Base-by-base conservation (phyloP, 2,329 filamentous ascomycete genomes). In the Fusarium austroafricanum region DNA sequence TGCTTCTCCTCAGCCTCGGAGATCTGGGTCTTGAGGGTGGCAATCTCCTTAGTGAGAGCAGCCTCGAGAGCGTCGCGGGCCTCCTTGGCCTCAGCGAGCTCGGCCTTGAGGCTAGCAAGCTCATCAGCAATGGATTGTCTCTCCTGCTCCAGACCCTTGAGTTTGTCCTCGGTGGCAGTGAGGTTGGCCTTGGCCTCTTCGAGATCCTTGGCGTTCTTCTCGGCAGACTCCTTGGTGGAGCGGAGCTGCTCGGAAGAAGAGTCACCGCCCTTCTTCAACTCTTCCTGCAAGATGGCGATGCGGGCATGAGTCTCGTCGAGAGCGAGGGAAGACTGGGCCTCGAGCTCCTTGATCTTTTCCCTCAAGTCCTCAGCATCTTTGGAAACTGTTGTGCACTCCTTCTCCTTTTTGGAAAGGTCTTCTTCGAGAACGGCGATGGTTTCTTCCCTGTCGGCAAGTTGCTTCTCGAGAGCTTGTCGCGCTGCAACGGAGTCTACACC, bases 391-490 rank as follows among this genome's bases (percentile, higher is more conserved):
- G 65, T 76, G 72, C 75, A 73, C 62, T 79, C 76, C 73, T 78
- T 79, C 71, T 79, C 78, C 72, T 79, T 79, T 75, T 77, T 77
- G 61, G 73, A 69, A 42, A 79, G 74, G 50, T 79, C 77, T 53
- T 72, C 57, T 40, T 75, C 73, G 60, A 75, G 73, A 38, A 75
- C 67, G 31, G 73, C 69, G 63, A 81, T 78, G 54, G 72, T 79
- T 54, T 79, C 76, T 56, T 79, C 76, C 39, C 75, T 73, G 67
- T 82, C 80, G 68, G 76, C 75, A 38, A 81, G 75, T 70, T 79
- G 77, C 71, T 78, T 77, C 71, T 80, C 78, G 46, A 80, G 75
- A 31, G 71, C 71, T 73, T 71, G 78, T 75, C 67, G 66, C 28
- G 67, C 61, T 66, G 75, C 74, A 44, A 79, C 56, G 71, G 68